Conservation (phyloP, 768 basidiomycete genomes). For the Rhizopogon vinicolor region DNA sequence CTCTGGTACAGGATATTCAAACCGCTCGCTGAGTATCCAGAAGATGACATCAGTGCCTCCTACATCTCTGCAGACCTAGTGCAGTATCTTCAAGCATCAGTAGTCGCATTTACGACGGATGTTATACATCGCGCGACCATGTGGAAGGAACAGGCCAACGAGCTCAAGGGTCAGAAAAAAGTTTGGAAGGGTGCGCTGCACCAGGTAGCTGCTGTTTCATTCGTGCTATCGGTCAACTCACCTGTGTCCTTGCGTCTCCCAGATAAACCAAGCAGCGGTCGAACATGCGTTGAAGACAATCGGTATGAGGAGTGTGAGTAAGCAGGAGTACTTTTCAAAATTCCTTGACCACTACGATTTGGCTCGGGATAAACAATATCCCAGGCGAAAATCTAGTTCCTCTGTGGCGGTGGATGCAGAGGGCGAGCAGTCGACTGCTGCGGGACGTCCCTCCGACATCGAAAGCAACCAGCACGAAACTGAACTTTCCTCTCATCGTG, state of each 20-base stretch:
- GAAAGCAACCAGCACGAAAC: not conserved
- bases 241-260: not conserved
- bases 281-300: constrained; percentile 45
- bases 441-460: constrained; percentile 3
- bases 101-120: constrained; percentile 48
- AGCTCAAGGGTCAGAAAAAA: constrained; percentile 53
- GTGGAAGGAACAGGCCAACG: constrained; percentile 53
- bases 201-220: not conserved
- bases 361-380: constrained; percentile 2
- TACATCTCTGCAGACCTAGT: constrained; percentile 35
- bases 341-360: constrained; percentile 19
- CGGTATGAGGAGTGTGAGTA: constrained; percentile 33
- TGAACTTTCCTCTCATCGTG: constrained; percentile 21
- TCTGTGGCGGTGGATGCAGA: constrained; percentile 11
- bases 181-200: constrained; percentile 43
- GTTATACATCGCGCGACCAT: constrained; percentile 48
- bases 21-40: constrained; percentile 19
- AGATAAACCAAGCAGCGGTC: constrained; percentile 44
- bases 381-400: not conserved
- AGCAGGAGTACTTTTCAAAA: constrained; percentile 36
- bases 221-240: not conserved
- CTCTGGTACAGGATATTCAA: constrained; percentile 19
- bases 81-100: constrained; percentile 37
- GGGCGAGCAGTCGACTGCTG: constrained; percentile 6
- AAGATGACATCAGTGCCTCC: constrained; percentile 16